Evolutionary conservation across 352 stramenopile genomes (phyloP).

Genomic region (Phytophthora tentaculata): DNA sequence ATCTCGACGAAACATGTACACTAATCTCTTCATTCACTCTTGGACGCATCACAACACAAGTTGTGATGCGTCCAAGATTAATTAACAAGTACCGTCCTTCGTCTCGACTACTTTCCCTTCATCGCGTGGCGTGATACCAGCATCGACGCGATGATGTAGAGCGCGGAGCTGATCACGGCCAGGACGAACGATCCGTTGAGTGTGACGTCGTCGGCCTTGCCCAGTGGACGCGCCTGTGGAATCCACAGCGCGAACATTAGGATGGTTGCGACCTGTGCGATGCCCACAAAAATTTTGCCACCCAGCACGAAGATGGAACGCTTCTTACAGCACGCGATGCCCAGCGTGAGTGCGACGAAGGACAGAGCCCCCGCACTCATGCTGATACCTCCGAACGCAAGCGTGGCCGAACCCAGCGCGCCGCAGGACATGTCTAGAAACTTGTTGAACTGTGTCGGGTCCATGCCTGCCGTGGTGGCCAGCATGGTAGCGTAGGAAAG

Average conservation of each 20-base stretch:
- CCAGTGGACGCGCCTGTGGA: conserved; percentile 53
- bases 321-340: conserved; percentile 78
- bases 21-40: not conserved
- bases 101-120: conserved; percentile 16
- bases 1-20: too few species aligned
- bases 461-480: conserved; percentile 53
- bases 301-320: conserved; percentile 59
- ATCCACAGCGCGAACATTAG: conserved; percentile 73
- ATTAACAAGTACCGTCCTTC: too few species aligned
- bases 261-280: conserved; percentile 51
- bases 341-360: conserved; percentile 59
- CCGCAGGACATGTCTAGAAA: conserved; percentile 74
- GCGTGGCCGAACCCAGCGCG: conserved; percentile 45
- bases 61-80: too few species aligned
- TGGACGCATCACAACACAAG: too few species aligned
- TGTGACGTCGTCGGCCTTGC: conserved; percentile 63
- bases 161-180: conserved; percentile 48
- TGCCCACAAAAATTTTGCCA: conserved; percentile 50
- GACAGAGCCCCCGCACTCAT: conserved; percentile 47
- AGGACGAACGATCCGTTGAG: conserved; percentile 67
- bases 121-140: conserved; percentile 40
- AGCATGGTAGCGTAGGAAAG: conserved; percentile 42
- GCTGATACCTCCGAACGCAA: conserved; percentile 55
- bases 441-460: conserved; percentile 54
- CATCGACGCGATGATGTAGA: conserved; percentile 51